Conservation (phyloP, 305 asterid genomes). For the Striga hermonthica region DNA sequence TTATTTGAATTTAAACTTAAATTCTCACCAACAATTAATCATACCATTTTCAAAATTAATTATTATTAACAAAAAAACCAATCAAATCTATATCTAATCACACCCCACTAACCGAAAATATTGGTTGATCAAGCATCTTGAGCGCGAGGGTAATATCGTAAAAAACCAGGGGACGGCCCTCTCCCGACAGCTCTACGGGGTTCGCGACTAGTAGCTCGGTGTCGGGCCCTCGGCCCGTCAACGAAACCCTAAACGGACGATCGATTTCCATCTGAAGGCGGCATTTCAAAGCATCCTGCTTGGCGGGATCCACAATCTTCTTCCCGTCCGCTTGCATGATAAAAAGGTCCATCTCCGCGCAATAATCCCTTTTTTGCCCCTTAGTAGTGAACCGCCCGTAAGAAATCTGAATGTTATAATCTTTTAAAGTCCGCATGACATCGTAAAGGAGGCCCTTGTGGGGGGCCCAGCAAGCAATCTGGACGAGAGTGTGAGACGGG, state of each 20-base stretch:
- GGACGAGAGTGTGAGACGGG: constrained; percentile 84
- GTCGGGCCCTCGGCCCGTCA: constrained; percentile 70
- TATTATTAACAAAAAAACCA: no score
- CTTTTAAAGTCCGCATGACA: constrained; percentile 85
- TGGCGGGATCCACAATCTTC: constrained; percentile 47
- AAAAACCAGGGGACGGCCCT: constrained; percentile 77
- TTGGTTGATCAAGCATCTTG: constrained; percentile 45
- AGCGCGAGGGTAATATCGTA: constrained; percentile 71
- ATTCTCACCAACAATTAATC: no score
- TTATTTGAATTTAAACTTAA: no score
- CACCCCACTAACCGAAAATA: constrained; percentile 60
- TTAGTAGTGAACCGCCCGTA: constrained; percentile 58
- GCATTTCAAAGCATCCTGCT: constrained; percentile 46
- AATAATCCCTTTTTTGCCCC: constrained; percentile 36
- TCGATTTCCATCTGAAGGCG: constrained; percentile 52
- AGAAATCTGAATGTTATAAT: constrained; percentile 69
- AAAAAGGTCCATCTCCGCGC: constrained; percentile 54
- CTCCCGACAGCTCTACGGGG: constrained; percentile 70
- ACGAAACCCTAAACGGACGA: constrained; percentile 57
- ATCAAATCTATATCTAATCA: no score
- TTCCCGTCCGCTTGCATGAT: constrained; percentile 64
- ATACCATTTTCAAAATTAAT: no score
- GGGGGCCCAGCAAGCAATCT: constrained; percentile 75
- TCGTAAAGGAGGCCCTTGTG: constrained; percentile 87
- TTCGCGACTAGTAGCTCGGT: constrained; percentile 66